Percentiles rank a stretch among this genome's conserved stretches.
Conservation (phyloP, 1,139 yeast species). For the Scheffersomyces cryptocercus region DNA sequence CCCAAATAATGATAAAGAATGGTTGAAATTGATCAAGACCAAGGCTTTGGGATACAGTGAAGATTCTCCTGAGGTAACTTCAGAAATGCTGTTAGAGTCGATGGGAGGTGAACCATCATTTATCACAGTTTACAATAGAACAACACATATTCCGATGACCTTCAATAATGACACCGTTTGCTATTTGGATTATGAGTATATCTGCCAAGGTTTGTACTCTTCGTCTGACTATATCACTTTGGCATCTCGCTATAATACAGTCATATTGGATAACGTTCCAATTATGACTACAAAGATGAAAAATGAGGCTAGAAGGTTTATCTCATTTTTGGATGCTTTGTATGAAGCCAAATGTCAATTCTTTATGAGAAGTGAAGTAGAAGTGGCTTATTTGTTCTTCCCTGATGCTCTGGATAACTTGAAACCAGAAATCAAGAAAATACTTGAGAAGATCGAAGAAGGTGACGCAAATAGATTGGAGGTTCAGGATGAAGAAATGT, state of each 20-base stretch:
- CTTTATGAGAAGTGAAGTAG: slow-evolving; percentile 50
- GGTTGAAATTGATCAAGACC: slow-evolving; percentile 34
- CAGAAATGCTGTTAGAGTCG: slow-evolving; percentile 18
- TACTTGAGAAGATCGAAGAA: slow-evolving; percentile 14
- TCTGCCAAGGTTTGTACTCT: slow-evolving; percentile 61
- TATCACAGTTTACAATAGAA: slow-evolving; percentile 58
- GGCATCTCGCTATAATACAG: slow-evolving; percentile 57
- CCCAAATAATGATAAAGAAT: slow-evolving; percentile 26
- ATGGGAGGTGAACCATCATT: slow-evolving; percentile 27
- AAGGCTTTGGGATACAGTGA: slow-evolving; percentile 18
- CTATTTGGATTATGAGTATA: slow-evolving; percentile 51
- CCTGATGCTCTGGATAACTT: slow-evolving; percentile 40
- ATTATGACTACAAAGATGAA: slow-evolving; percentile 57
- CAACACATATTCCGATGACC: slow-evolving; percentile 47
- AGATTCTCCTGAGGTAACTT: slow-evolving; percentile 11
- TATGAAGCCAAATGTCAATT: slow-evolving; percentile 68
- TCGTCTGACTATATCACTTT: slow-evolving; percentile 71
- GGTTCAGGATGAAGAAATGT: slow-evolving; percentile 71
- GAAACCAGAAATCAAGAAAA: slow-evolving; percentile 12
- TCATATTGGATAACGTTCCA: slow-evolving; percentile 65
- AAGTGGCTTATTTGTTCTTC: slow-evolving; percentile 57
- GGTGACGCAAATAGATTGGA: slow-evolving; percentile 30
- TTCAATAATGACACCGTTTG: slow-evolving; percentile 40
- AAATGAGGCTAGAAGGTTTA: slow-evolving; percentile 69
- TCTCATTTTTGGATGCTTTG: slow-evolving; percentile 65